Evolutionary conservation across 106 monocot genomes (phyloP).

Genomic region (Dioscorea zingiberensis): DNA sequence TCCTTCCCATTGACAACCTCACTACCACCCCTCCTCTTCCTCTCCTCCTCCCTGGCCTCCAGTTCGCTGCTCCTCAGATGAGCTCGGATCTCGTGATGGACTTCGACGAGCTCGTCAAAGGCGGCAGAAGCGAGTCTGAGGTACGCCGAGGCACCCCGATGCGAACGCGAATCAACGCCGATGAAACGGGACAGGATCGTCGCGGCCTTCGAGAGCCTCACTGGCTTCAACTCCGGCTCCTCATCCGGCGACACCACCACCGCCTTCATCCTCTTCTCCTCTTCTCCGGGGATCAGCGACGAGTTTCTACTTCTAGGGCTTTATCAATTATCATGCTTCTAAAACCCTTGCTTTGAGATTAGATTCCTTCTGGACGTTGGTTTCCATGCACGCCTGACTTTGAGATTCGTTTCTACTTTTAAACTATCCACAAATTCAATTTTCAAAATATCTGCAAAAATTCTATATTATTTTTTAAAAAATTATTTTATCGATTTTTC

Average conservation of each 20-base stretch:
- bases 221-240: conserved; percentile 25
- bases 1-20: too few species aligned
- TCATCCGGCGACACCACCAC: conserved; percentile 13
- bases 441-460: too few species aligned
- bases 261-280: conserved; percentile 28
- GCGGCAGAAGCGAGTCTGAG: conserved; percentile 28
- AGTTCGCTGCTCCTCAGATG: not conserved
- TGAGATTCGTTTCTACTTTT: too few species aligned
- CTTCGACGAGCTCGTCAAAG: conserved; percentile 31
- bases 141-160: conserved; percentile 32
- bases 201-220: conserved; percentile 36
- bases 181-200: conserved; percentile 32
- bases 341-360: not conserved
- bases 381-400: too few species aligned
- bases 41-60: not conserved
- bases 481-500: too few species aligned
- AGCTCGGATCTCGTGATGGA: conserved; percentile 19
- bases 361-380: too few species aligned
- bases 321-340: too few species aligned
- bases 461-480: too few species aligned
- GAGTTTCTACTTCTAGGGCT: not conserved
- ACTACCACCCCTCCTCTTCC: too few species aligned
- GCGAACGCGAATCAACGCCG: conserved; percentile 15
- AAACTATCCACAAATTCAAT: too few species aligned
- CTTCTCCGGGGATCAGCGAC: not conserved